These are phyloP conservation scores for Triticum aestivum DNA, from an alignment of 176 grass and related monocot species.

Conservation along the genomic window IWGSC_CS_RefSeq_v2.1 NC_057805.1:511076457-511076956, in stretches of 20 bases:
- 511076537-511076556: background rate
- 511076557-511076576: background rate
- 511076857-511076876: background rate
- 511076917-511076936: too few relatives aligned
- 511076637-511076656: constrained; percentile 56
- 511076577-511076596: constrained; percentile 1
- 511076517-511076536: too few relatives aligned
- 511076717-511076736: constrained; percentile 78
- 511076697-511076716: constrained; percentile 58
- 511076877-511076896: too few relatives aligned
- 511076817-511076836: constrained; percentile 29
- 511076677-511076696: constrained; percentile 75
- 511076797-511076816: constrained; percentile 83
- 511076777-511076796: constrained; percentile 83
- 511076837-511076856: background rate
- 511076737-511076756: constrained; percentile 81
- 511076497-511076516: constrained; percentile 44
- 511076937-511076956: background rate
- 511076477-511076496: constrained; percentile 45
- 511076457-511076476: constrained; percentile 47
- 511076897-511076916: too few relatives aligned
- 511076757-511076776: constrained; percentile 83
- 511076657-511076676: constrained; percentile 77
- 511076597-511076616: constrained; percentile 44
- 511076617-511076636: constrained; percentile 45